Percentiles rank a stretch among this genome's conserved stretches.
Conservation (phyloP, 139 green algal species). For the Edaphochlamys debaryana region DNA sequence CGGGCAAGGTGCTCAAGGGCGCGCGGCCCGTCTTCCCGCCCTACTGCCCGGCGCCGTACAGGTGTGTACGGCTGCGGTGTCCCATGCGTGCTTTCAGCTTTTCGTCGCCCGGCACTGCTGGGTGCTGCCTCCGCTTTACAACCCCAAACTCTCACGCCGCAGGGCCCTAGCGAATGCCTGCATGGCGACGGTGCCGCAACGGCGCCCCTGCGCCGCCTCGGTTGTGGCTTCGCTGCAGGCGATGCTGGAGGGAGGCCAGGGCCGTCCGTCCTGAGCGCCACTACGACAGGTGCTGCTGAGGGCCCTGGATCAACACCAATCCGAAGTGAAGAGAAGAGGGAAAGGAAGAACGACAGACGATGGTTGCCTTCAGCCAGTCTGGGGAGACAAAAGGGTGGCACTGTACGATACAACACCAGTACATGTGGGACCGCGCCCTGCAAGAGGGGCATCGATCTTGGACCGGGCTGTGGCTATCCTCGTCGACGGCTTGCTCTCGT, state of each 20-base stretch:
- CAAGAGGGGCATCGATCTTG: too few relatives aligned
- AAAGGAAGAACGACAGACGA: too few relatives aligned
- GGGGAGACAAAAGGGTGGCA: too few relatives aligned
- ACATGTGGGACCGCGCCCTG: background rate
- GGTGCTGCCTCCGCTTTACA: too few relatives aligned
- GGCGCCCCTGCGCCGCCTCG: constrained; percentile 12
- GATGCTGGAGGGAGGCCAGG: background rate
- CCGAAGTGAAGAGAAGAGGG: too few relatives aligned
- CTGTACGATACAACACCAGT: too few relatives aligned
- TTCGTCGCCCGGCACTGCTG: background rate
- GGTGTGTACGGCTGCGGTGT: background rate
- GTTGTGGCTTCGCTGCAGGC: constrained; percentile 13
- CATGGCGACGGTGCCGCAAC: background rate
- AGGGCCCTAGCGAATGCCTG: constrained; percentile 19
- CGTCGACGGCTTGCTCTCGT: too few relatives aligned
- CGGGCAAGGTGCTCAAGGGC: background rate
- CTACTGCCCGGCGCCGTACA: background rate
- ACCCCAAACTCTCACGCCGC: background rate
- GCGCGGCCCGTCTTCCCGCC: too few relatives aligned
- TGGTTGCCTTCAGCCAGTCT: too few relatives aligned
- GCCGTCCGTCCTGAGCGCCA: too few relatives aligned
- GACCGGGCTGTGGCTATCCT: too few relatives aligned
- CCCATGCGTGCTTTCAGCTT: background rate
- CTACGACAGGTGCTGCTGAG: background rate
- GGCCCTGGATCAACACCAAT: too few relatives aligned